Evolutionary conservation across 306 rosid genomes (phyloP).

Genomic region (Astragalus glycyphyllos): DNA sequence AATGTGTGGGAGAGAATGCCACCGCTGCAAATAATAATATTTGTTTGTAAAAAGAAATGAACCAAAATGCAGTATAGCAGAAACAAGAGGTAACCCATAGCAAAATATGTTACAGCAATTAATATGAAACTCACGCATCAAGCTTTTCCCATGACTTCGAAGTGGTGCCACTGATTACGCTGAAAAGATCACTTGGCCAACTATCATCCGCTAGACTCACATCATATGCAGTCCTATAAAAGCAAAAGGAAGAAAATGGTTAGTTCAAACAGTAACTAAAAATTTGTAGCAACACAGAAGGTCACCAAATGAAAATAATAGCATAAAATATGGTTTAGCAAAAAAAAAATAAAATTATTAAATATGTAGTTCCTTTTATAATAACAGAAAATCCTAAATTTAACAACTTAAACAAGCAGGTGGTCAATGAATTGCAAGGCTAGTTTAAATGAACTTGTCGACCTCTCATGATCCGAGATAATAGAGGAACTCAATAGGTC

Average conservation of each 20-base stretch:
- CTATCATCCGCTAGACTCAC: conserved; percentile 78
- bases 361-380: background rate
- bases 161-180: conserved; percentile 67
- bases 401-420: background rate
- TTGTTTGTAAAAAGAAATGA: conserved; percentile 14
- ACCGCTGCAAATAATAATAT: conserved; percentile 59
- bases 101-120: conserved; percentile 27
- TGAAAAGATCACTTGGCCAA: conserved; percentile 79
- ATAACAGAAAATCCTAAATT: conserved; percentile 10
- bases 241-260: conserved; percentile 14
- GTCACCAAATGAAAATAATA: conserved; percentile 13
- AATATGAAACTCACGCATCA: conserved; percentile 76
- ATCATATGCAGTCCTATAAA: conserved; percentile 84
- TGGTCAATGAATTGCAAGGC: background rate
- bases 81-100: conserved; percentile 24
- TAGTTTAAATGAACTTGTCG: background rate
- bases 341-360: conserved; percentile 6
- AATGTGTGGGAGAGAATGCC: conserved; percentile 77
- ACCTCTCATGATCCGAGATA: background rate
- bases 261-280: background rate
- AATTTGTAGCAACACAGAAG: conserved; percentile 1
- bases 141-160: conserved; percentile 95
- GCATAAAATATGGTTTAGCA: no score
- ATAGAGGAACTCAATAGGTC: background rate
- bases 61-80: conserved; percentile 20